Conservation (phyloP, 129 eudicot species). For the Silybum marianum region DNA sequence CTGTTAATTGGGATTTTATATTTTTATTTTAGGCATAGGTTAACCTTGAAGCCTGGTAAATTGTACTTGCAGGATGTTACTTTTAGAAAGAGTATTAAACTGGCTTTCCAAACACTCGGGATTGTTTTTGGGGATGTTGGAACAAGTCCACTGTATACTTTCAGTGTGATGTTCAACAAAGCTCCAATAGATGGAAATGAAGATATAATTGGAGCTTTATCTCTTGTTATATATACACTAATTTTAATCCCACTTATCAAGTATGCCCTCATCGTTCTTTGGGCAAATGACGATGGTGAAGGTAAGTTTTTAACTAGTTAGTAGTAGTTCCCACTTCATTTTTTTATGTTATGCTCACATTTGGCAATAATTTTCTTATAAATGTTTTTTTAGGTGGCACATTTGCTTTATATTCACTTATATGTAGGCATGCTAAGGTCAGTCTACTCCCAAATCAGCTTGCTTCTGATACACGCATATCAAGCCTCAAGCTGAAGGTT, state of each 20-base stretch:
- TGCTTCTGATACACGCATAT: constrained; percentile 89
- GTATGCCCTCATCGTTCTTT: constrained; percentile 80
- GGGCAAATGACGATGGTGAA: constrained; percentile 97
- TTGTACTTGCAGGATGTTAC: constrained; percentile 64
- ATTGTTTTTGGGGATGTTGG: constrained; percentile 99
- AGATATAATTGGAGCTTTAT: constrained; percentile 92
- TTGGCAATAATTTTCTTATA: not conserved
- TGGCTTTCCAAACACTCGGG: constrained; percentile 91
- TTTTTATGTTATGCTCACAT: constrained; percentile 11
- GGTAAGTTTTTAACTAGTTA: constrained; percentile 43
- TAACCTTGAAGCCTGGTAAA: not conserved
- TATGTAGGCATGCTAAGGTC: constrained; percentile 95
- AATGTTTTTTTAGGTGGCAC: constrained; percentile 78
- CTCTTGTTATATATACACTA: constrained; percentile 88
- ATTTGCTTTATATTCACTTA: constrained; percentile 90
- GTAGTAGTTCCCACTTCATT: not conserved
- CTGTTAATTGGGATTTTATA: not conserved
- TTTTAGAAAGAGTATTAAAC: constrained; percentile 47
- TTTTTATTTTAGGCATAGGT: not conserved
- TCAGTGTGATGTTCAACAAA: constrained; percentile 92
- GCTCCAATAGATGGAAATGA: constrained; percentile 82
- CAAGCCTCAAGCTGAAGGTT: constrained; percentile 92
- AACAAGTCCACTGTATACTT: constrained; percentile 88
- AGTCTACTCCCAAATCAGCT: constrained; percentile 92
- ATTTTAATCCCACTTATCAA: constrained; percentile 77